Base-by-base conservation (phyloP, 2,329 filamentous ascomycete genomes). In the Plectosphaerella plurivora region DNA sequence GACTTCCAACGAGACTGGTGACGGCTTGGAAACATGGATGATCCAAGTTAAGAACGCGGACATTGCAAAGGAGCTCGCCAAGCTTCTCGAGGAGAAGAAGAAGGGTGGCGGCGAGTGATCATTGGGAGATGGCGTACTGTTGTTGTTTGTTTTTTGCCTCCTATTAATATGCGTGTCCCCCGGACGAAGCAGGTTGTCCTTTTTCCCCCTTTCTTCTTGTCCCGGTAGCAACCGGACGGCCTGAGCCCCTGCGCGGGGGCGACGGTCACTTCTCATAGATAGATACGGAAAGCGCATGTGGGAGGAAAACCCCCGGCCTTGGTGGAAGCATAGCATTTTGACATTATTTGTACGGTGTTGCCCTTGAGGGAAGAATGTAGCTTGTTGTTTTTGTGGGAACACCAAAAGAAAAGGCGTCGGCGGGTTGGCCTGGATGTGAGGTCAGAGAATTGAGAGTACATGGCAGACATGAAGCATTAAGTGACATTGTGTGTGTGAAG, bases 1-100 rank as follows among this genome's bases (percentile, higher is more conserved):
- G 11, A 77, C 81, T 5, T 77, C 83, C 1, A 78, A 77, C 52
- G 81, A 83, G 49, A 73, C 75, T 48, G 84, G 83, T 15, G 75
- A 75, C 45, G 76, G 77, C 1, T 68, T 88, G 25, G 85, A 88
- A 67, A 83, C 83, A 5, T 92, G 86, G 85, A 79, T 87, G 64
- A 68, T 91, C 15, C 83, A 86, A 64, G 82, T 90, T 47, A 89
- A 88, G 73, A 85, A 84, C 3, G 73, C 77, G 56, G 77, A 81
- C 36, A 61, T 84, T 42, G 79, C 86, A 14, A 44, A 53, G 39
- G 44, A 48, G 25, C 50, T 56, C 14, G 56, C 54, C 24, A 36
- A 36, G 8, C 44, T 49, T 3, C 24, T 57, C 42, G 56, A 57
- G 52, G 42, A 53, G 3, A 67, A 82, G 61, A 84, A 84, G 69